Evolutionary conservation across 805 yeast species (phyloP).

Genomic region (Ogataea salicorniae): DNA sequence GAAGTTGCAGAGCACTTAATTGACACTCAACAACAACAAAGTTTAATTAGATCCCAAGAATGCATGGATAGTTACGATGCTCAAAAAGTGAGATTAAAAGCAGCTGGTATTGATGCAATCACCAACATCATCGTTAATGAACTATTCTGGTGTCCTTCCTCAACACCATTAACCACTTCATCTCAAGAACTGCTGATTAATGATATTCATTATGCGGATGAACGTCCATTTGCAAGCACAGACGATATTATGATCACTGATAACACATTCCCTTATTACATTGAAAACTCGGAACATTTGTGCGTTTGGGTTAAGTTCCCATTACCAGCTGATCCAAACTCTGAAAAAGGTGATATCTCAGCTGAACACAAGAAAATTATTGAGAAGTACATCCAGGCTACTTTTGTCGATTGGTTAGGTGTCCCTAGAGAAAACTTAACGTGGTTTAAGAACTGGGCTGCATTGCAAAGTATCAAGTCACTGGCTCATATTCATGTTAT

Average conservation of each 20-base stretch:
- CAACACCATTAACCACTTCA: conserved; percentile 13
- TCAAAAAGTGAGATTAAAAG: conserved; percentile 39
- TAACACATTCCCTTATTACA: conserved; percentile 67
- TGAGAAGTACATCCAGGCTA: conserved; percentile 40
- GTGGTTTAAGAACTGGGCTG: conserved; percentile 74
- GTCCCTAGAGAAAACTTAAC: conserved; percentile 35
- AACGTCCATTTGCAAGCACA: conserved; percentile 36
- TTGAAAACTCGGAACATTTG: conserved; percentile 49
- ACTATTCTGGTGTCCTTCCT: conserved; percentile 43
- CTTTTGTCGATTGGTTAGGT: conserved; percentile 43
- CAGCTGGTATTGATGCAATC: conserved; percentile 36
- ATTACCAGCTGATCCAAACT: conserved; percentile 46
- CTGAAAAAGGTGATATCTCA: conserved; percentile 48
- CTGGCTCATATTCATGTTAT: conserved; percentile 70
- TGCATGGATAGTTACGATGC: conserved; percentile 39
- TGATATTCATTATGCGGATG: conserved; percentile 27
- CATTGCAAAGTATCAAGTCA: conserved; percentile 60
- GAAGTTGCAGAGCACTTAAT: conserved; percentile 35
- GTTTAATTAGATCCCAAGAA: conserved; percentile 43
- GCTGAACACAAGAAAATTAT: conserved; percentile 36
- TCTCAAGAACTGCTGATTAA: conserved; percentile 11
- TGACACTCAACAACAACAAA: conserved; percentile 37
- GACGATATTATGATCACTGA: conserved; percentile 40
- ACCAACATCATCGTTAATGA: conserved; percentile 44
- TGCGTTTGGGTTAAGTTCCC: conserved; percentile 64